Conservation (phyloP, 1,284 basidiomycete genomes). For the Ustilago shanxiensis region DNA sequence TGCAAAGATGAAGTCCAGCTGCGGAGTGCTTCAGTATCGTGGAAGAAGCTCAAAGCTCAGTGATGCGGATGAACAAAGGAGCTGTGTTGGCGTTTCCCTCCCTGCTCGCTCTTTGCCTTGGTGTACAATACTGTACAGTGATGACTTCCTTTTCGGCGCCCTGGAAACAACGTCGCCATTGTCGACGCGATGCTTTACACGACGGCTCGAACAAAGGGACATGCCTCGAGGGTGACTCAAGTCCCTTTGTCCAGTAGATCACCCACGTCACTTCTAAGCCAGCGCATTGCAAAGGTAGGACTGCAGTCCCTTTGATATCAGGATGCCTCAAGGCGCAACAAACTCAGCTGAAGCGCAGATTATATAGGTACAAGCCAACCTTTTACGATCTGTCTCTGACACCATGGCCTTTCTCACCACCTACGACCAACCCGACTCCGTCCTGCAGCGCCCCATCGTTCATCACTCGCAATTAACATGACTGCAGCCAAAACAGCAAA, state of each 20-base stretch:
- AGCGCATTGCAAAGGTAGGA: not conserved
- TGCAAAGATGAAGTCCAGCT: not conserved
- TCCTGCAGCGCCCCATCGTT: not conserved
- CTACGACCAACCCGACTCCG: not conserved
- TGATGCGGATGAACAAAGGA: not conserved
- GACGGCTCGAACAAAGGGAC: constrained; percentile 24
- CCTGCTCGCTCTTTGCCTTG: too few species aligned
- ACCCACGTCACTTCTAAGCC: not conserved
- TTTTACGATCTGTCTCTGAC: not conserved
- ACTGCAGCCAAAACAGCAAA: not conserved
- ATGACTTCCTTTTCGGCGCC: too few species aligned
- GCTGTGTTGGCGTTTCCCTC: not conserved
- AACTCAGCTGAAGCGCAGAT: not conserved
- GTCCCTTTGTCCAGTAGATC: constrained; percentile 2
- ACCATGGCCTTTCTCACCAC: not conserved
- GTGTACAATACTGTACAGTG: too few species aligned
- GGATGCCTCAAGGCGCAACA: not conserved
- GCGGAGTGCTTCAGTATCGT: too few species aligned
- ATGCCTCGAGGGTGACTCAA: not conserved
- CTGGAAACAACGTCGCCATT: constrained; percentile 15
- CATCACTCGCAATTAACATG: constrained; percentile 8
- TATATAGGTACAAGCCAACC: not conserved
- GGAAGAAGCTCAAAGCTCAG: not conserved
- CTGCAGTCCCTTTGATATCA: not conserved
- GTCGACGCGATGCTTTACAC: constrained; percentile 21